Base-by-base conservation (phyloP, 208 protist genomes). In the Endotrypanum monterogeii region DNA sequence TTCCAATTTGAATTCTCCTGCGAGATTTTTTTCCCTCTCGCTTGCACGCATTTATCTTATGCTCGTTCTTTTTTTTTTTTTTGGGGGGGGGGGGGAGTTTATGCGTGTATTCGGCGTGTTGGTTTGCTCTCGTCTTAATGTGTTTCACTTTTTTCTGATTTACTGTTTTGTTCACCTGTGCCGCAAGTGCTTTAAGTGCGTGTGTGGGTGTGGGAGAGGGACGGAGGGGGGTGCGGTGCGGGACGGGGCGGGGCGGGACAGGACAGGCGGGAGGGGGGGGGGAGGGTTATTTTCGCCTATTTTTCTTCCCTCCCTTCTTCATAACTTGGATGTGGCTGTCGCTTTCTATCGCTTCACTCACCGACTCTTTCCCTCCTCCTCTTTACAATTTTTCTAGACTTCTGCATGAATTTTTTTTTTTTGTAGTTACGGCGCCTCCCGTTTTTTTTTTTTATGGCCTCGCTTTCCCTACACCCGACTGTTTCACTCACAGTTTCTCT, bases 1-100 rank as follows among this genome's bases (percentile, higher is more conserved):
- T 35, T 56, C 74, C 39, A 54, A 7, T 72, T 41, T 30, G 32
- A 63, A 28, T 63, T 11, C 58, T 20, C 20, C 58, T 5, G 32
- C 9, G 57, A 62, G 32, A n/a, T 58, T 32, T 60, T 74, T 52
- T 57, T 69, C 25, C 62, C 41, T 35, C 54, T 79, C 68, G 9
- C 35, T n/a, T 41, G 35, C 58, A 39, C 39, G 16, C 30, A 12
- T 61, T 61, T 61, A 11, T n/a, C 20, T 16, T 66, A 1, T 66
- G 60, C 44, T n/a, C 44, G 60, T 3, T 18, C 52, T 28, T 39
- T n/a, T n/a, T n/a, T n/a, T n/a, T n/a, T n/a, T n/a, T n/a, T n/a
- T n/a, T n/a, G n/a, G n/a, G n/a, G n/a, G n/a, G n/a, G n/a, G n/a
- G n/a, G n/a, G n/a, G n/a, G 18, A 6, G 62, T 51, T 48, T 52